A percentile compares a stretch with the other conserved stretches of the same genome.
These are phyloP conservation scores for Peniophora sp. DNA, from an alignment of 1,284 basidiomycete species.

Conservation along the genomic window DNA sequence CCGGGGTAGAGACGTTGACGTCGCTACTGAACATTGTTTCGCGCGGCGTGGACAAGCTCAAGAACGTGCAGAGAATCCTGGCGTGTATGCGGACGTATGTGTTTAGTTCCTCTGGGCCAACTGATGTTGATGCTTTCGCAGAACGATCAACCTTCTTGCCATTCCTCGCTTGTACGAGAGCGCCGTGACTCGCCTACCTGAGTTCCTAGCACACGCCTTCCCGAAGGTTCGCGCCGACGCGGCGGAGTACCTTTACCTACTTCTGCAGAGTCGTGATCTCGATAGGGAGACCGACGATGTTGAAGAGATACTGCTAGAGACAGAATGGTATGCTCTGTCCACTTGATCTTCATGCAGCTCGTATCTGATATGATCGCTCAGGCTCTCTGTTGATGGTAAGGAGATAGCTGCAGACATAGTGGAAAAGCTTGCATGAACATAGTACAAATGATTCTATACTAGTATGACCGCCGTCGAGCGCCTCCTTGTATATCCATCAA, in stretches of 20 bases:
- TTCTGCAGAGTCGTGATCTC: constrained; percentile 61
- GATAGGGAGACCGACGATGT: constrained; percentile 57
- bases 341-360: too few relatives aligned
- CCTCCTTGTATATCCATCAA: too few relatives aligned
- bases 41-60: constrained; percentile 57
- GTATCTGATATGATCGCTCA: too few relatives aligned
- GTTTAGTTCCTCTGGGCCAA: constrained; percentile 9
- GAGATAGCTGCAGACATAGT: too few relatives aligned
- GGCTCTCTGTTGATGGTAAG: too few relatives aligned
- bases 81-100: constrained; percentile 77
- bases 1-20: constrained; percentile 34
- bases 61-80: constrained; percentile 70
- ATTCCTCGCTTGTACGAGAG: constrained; percentile 34
- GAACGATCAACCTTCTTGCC: constrained; percentile 59
- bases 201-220: constrained; percentile 3
- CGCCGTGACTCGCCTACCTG: constrained; percentile 58
- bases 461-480: too few relatives aligned
- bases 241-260: constrained; percentile 75
- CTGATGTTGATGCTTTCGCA: constrained; percentile 22
- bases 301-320: constrained; percentile 75
- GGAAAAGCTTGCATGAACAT: too few relatives aligned
- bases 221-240: constrained; percentile 67
- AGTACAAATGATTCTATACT: too few relatives aligned
- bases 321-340: constrained; percentile 61
- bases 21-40: constrained; percentile 44